Evolutionary conservation across 208 protist genomes (phyloP), one percentile per base, ranked within the genome.

Genomic region (Acanthamoeba divionensis): DNA sequence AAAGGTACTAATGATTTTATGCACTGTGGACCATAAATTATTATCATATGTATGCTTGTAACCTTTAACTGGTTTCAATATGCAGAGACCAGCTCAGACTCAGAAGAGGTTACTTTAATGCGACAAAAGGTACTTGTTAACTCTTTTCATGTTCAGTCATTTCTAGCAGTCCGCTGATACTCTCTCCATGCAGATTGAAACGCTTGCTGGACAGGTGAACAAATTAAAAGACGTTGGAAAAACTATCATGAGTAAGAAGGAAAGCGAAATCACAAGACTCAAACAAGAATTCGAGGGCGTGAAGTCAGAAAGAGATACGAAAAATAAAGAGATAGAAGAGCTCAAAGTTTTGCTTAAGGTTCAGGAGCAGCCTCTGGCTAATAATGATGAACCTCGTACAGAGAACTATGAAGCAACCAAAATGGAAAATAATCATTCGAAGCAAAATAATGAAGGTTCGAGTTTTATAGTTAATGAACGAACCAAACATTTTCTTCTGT

Each of bases 201-300:
- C 47, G 50, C 54, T 85, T 31, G 75, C 75, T 18, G 36, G 54
- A 15, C 75, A 85, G n/a, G 75, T 85, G 50, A 55, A 60, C 29
- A 60, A 85, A 26, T 55, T 85, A 55, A 85, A 85, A 41, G 54
- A 60, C 15, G 54, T 85, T 5, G 75, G 75, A 33, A 85, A 85
- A 44, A 44, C 75, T 6, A 48, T 85, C 24, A 44, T 65, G 18
- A 38, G 31, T 26, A 85, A 65, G 75, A 85, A 85, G 50, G 75
- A 85, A 18, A 29, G 31, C 31, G 75, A 85, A 63, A 60, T 85
- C 2, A 24, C 10, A 13, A 18, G 21, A 6, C 75, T 85, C 1
- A 60, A 85, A 31, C 29, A 85, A 41, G 50, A 85, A 55, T 65
- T 85, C 0, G 75, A 48, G 31, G 33, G 44, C 26, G 15, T 85